Evolutionary conservation across 2,329 filamentous ascomycete genomes (phyloP).

Genomic region (Hirsutella rhossiliensis): DNA sequence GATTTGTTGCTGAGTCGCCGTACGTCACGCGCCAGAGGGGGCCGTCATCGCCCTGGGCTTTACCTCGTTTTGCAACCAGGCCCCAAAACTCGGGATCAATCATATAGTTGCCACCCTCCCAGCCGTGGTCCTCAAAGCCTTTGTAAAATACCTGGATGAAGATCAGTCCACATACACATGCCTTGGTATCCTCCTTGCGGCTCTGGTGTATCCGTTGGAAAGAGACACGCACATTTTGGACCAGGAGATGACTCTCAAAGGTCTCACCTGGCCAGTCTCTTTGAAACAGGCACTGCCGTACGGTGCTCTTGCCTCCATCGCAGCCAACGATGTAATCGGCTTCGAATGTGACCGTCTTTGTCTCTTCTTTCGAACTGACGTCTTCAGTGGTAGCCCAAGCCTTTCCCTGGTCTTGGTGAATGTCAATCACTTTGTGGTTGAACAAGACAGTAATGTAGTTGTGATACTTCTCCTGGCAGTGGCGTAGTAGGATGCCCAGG

Average conservation of each 20-base stretch:
- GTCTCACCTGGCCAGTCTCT: conserved; percentile 33
- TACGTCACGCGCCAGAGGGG: conserved; percentile 41
- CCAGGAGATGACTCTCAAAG: conserved; percentile 35
- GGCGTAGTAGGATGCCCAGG: conserved; percentile 25
- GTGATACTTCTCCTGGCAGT: conserved; percentile 17
- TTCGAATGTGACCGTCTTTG: conserved; percentile 3
- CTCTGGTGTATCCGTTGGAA: not conserved
- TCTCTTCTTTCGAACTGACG: conserved; percentile 10
- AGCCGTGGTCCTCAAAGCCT: conserved; percentile 29
- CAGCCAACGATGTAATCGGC: conserved; percentile 33
- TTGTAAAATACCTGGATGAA: conserved; percentile 25
- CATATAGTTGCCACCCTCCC: conserved; percentile 35
- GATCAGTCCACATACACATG: no score
- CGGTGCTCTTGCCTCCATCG: conserved; percentile 30
- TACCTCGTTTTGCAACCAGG: conserved; percentile 37
- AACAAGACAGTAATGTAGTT: conserved; percentile 22
- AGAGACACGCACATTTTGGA: conserved; percentile 30
- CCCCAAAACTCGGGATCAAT: conserved; percentile 39
- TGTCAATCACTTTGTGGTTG: conserved; percentile 23
- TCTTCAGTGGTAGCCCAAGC: conserved; percentile 18
- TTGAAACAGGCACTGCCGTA: conserved; percentile 25
- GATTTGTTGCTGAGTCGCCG: conserved; percentile 30
- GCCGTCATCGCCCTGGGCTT: conserved; percentile 15
- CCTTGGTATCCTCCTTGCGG: not conserved
- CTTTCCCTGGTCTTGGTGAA: conserved; percentile 20